Base-by-base conservation (phyloP, 2,329 filamentous ascomycete genomes). In the Cyphellophora attinorum region DNA sequence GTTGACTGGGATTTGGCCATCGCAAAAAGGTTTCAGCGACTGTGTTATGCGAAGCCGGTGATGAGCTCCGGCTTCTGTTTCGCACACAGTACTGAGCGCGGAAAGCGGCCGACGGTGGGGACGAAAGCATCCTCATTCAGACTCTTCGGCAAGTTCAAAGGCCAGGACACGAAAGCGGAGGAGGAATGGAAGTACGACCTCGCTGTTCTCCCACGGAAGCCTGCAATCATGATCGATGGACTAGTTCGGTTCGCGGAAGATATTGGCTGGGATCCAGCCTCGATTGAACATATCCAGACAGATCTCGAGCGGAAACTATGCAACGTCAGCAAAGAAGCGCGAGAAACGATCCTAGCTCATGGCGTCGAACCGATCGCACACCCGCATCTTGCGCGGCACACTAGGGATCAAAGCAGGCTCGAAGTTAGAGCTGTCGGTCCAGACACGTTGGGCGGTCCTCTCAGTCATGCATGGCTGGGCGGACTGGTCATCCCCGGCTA, bases 1-100 rank as follows among this genome's bases (percentile, higher is more conserved):
- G 57, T 68, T 4, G 63, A 72, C 34, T 75, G 71, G 71, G 70
- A 74, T 50, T 51, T 76, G 15, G 57, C 75, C 2, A 57, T 70
- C 12, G 67, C 66, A 5, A 61, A 67, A 14, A 59, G 66, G 3
- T 72, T 74, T 33, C 51, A 73, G 19, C 64, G 71, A 16, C 33
- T 46, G 10, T 37, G 37, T 31, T 39, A 42, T 19, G 33, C 40
- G 27, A 46, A 42, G 35, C 44, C 29, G 21, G 39, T 42, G 11
- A 33, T 36, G 16, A 29, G 25, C 18, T n/a, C n/a, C n/a, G n/a
- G n/a, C n/a, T n/a, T n/a, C n/a, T n/a, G n/a, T n/a, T n/a, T n/a
- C n/a, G 8, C 21, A 8, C 8, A 25, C 8, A 25, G n/a, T 25
- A n/a, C 8, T 8, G 21, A 8, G 8, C 8, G 21, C 21, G 21